Evolutionary conservation across 1,284 basidiomycete species (phyloP), one percentile per base, ranked within the genome.

Genomic region (Trametes pubescens): DNA sequence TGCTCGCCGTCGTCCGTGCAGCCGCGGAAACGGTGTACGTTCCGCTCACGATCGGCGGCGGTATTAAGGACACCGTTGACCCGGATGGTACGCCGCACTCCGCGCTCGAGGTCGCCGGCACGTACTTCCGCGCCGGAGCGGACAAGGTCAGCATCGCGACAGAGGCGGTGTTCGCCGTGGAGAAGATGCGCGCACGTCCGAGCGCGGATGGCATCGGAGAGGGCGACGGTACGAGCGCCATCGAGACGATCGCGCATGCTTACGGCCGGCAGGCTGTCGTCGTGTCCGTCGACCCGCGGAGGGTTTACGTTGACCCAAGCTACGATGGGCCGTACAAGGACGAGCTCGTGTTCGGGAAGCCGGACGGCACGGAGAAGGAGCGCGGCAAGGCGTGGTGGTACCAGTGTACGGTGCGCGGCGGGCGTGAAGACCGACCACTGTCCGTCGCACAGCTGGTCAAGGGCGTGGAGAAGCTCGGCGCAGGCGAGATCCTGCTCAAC

Each of bases 241-340:
- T 99, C 72, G 96, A 99, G 81, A 92, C 90, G 4, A 99, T 99
- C 74, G 92, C 96, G 3, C 82, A 83, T 53, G 90, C 85, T 43
- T 99, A 99, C 77, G 98, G 98, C n/a, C 86, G 88, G 11, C 97
- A 99, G 76, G 98, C 98, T 0, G 96, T 99, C 57, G 98, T 99
- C 14, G 96, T 99, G 32, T 98, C 96, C 44, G 89, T 99, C 71
- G 98, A 99, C 81, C 98, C 98, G 2, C 90, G 91, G 70, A 83
- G 96, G 52, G 93, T 92, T 21, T 98, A 95, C 79, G 89, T 98
- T 70, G 86, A 91, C 69, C 82, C 86, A 0, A 75, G 79, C 32
- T 93, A 88, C 69, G 81, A 89, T 65, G 94, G 94, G 44, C 85
- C 87, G 10, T 87, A 88, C 77, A 83, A 82, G 65, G 81, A 86